Evolutionary conservation across 768 basidiomycete species (phyloP).

Genomic region (Rhizopogon vesiculosus): DNA sequence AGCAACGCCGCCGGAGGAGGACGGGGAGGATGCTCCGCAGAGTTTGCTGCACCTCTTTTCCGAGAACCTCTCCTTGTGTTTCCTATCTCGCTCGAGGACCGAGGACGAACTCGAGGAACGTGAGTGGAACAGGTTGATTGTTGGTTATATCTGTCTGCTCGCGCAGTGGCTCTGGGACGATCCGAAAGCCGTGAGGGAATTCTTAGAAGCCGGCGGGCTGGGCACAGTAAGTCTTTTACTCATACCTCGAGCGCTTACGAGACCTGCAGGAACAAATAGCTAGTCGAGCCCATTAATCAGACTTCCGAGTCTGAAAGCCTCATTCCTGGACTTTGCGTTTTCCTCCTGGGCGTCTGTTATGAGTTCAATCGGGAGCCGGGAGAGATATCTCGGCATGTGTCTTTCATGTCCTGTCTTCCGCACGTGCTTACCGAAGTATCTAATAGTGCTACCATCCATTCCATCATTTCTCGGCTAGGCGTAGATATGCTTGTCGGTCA

Average conservation of each 20-base stretch:
- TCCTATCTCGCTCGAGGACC: constrained; percentile 59
- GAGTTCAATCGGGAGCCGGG: constrained; percentile 96
- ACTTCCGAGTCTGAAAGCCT: constrained; percentile 79
- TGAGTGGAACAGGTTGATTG: constrained; percentile 89
- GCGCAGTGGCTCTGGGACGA: constrained; percentile 98
- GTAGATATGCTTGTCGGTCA: constrained; percentile 85
- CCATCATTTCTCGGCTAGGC: constrained; percentile 87
- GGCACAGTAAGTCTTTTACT: constrained; percentile 64
- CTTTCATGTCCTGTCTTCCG: background rate
- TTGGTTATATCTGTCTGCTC: constrained; percentile 79
- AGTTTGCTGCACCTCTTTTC: constrained; percentile 79
- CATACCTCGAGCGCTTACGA: background rate
- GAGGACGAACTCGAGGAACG: constrained; percentile 65
- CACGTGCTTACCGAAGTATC: background rate
- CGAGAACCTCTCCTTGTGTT: constrained; percentile 85
- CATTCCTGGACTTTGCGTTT: constrained; percentile 86
- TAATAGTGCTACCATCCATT: constrained; percentile 74
- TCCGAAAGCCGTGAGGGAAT: constrained; percentile 79
- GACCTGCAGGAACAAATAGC: constrained; percentile 36
- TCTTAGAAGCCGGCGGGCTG: constrained; percentile 85
- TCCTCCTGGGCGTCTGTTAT: constrained; percentile 90
- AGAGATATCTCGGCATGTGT: constrained; percentile 81
- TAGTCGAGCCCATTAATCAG: constrained; percentile 94
- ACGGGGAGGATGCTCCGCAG: constrained; percentile 63
- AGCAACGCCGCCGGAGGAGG: constrained; percentile 29